Conservation (phyloP, 2,329 filamentous ascomycete genomes). For the Fusarium drepaniforme region DNA sequence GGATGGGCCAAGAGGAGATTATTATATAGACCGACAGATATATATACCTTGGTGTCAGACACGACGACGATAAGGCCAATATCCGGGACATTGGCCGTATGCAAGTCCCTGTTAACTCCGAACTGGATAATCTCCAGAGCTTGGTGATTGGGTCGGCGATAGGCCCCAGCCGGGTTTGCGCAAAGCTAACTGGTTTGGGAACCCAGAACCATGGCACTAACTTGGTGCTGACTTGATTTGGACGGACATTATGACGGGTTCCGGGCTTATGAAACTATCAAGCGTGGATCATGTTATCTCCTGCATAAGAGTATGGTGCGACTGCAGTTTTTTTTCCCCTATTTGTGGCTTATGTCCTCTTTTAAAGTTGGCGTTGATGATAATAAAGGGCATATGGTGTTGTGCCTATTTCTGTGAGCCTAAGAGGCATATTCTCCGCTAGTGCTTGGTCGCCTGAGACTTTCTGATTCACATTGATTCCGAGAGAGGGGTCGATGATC, state of each 20-base stretch:
- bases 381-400: neutral
- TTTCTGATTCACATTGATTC: neutral
- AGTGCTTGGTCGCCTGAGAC: neutral
- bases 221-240: neutral
- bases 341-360: neutral
- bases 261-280: neutral
- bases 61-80: neutral
- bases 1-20: neutral
- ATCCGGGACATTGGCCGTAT: neutral
- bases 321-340: neutral
- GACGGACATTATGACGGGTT: neutral
- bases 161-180: neutral
- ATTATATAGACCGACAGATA: neutral
- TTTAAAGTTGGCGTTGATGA: neutral
- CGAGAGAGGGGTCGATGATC: neutral
- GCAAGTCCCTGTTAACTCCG: neutral
- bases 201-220: neutral
- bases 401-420: neutral
- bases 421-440: neutral
- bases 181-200: neutral
- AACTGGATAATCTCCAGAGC: neutral
- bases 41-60: neutral
- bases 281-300: neutral
- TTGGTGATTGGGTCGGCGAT: neutral
- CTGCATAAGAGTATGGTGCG: neutral